Base-by-base conservation (phyloP, 1,139 yeast genomes). In the Kurtzmaniella quercitrusa region DNA sequence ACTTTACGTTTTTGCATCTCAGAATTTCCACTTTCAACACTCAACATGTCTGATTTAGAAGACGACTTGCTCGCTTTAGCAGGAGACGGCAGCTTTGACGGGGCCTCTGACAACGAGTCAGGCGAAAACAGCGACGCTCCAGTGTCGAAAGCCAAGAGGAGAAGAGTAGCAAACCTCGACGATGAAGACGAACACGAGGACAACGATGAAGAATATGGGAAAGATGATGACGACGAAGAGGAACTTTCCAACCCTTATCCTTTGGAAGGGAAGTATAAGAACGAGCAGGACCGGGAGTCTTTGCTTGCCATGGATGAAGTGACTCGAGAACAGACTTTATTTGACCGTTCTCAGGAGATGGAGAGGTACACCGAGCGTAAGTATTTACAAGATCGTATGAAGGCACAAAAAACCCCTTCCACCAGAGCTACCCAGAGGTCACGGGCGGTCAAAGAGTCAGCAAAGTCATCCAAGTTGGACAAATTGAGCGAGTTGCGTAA, bases 291-390 rank as follows among this genome's bases (percentile, higher is more conserved):
- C 63, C 75, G 89, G 48, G 81, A 69, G 5, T 59, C 59, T 42
- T 69, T 93, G 51, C 82, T 84, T 56, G 73, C 75, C 1, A 76
- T 93, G 82, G 95, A 93, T 47, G 98, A 94, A 71, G 80, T 93
- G 61, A 86, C 86, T 56, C 82, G 98, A 57, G 98, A 93, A 69
- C 83, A 87, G 54, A 79, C 89, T 46, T 76, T 93, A 48, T 94
- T 88, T 56, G 98, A 93, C 48, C 87, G 99, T 64, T 79, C 88
- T 5, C 96, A 90, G 63, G 95, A 88, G 53, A 81, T 89, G 82
- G 95, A 91, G 60, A 79, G 85, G 51, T 90, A 74, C 63, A 82
- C 85, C 46, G 98, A 93, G 65, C 80, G 88, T 61, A 78, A 79
- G 58, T 82, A 85, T 57, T 80, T 94, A 56, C 88, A 86, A 34